Conservation (phyloP, 2,329 filamentous ascomycete species). For the Salinomyces thailandicus region DNA sequence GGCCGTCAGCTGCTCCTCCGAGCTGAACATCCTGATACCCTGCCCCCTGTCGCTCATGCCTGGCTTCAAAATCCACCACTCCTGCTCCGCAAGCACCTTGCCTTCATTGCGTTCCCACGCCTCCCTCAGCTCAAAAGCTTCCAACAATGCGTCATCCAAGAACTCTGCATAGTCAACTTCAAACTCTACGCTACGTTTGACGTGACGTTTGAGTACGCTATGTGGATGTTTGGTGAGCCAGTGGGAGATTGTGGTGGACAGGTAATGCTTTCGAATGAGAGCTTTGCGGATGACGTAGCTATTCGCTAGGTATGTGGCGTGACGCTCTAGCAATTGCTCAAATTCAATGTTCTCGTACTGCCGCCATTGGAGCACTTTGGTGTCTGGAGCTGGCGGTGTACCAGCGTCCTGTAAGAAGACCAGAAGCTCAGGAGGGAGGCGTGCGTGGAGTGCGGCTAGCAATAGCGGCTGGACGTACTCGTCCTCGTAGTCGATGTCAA, state of each 20-base stretch:
- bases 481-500: constrained; percentile 75
- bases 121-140: constrained; percentile 70
- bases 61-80: constrained; percentile 98
- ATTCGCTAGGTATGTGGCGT: constrained; percentile 60
- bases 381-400: constrained; percentile 21
- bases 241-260: constrained; percentile 70
- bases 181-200: constrained; percentile 73
- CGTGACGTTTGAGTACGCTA: constrained; percentile 56
- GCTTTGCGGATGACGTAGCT: constrained; percentile 94
- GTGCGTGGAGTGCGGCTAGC: constrained; percentile 54
- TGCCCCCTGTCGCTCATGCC: constrained; percentile 96
- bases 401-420: constrained; percentile 42
- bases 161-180: constrained; percentile 97
- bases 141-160: constrained; percentile 80
- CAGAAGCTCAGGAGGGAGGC: constrained; percentile 42
- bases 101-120: constrained; percentile 60
- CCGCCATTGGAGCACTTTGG: constrained; percentile 62
- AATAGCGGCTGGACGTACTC: constrained; percentile 82
- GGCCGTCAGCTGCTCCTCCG: constrained; percentile 66
- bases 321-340: constrained; percentile 54
- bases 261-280: constrained; percentile 89
- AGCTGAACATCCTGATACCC: constrained; percentile 81
- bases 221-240: constrained; percentile 77
- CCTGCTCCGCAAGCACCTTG: constrained; percentile 29
- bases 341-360: constrained; percentile 86